A percentile compares a stretch with the other conserved stretches of the same genome.
These are phyloP conservation scores for Chaetomiaceae sp. DNA, from an alignment of 2,329 filamentous ascomycete genomes.

Conservation along the genomic window DNA sequence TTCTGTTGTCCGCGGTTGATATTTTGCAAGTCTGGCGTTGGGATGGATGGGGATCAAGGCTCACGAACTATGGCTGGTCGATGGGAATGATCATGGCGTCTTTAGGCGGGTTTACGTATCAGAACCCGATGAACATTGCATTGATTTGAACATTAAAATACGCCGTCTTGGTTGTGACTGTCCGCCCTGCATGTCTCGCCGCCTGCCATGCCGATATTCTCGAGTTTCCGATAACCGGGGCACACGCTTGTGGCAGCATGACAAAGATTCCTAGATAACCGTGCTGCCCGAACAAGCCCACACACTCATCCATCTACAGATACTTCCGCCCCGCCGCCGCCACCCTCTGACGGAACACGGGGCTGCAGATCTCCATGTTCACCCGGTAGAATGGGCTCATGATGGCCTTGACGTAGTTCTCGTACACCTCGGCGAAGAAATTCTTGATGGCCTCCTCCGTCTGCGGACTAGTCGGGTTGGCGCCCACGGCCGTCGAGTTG, in stretches of 20 bases:
- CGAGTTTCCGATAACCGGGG: too few species aligned
- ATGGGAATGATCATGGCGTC: slow-evolving; percentile 18
- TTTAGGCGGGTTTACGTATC: slow-evolving; percentile 15
- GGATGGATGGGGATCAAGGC: slow-evolving; percentile 10
- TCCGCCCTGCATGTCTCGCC: neutral
- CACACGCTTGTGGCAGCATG: too few species aligned
- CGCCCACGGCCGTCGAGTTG: slow-evolving; percentile 64
- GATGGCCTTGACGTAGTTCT: slow-evolving; percentile 91
- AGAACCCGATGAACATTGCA: slow-evolving; percentile 13
- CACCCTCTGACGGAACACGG: slow-evolving; percentile 76
- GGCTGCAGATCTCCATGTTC: slow-evolving; percentile 79
- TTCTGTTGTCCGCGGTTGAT: slow-evolving; percentile 5
- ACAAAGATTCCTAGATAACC: too few species aligned
- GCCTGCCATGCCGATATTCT: neutral
- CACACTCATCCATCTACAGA: slow-evolving; percentile 50
- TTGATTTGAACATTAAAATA: slow-evolving; percentile 7
- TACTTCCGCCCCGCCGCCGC: slow-evolving; percentile 89
- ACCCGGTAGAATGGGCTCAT: slow-evolving; percentile 95
- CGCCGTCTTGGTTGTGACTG: neutral
- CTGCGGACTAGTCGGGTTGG: slow-evolving; percentile 80
- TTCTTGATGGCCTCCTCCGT: slow-evolving; percentile 93
- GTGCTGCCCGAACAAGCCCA: too few species aligned
- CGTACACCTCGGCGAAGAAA: slow-evolving; percentile 94
- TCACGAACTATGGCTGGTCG: slow-evolving; percentile 12
- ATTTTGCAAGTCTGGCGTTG: slow-evolving; percentile 17